Base-by-base conservation (phyloP, 2,329 filamentous ascomycete species). In the Ceratocystis ficicola region DNA sequence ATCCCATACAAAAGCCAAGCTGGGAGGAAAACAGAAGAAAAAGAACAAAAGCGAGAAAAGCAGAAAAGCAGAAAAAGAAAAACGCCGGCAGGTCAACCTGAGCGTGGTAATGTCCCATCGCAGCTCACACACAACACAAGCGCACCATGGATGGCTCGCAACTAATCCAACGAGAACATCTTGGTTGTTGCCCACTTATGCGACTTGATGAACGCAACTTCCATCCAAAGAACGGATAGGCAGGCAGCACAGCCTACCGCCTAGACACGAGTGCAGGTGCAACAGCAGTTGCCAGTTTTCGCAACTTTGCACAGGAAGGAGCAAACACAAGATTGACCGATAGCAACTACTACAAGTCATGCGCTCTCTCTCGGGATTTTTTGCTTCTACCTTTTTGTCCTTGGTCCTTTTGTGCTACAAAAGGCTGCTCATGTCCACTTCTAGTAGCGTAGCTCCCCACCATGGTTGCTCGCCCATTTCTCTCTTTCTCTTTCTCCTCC, bases 241-340 rank as follows among this genome's bases (percentile, higher is more conserved):
- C 25, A 52, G 48, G 20, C 48, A 52, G 8, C 20, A 25, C 20
- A 52, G 48, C 48, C 15, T 59, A 6, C n/a, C 5, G 46, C 22
- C 25, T 36, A 30, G 20, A n/a, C 12, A 59, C 25, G 4, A 36
- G 48, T 10, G 20, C 10, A 25, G 2, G 20, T 32, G 25, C 52
- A 59, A 59, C 55, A 22, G 12, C 55, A 25, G 28, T 32, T 25
- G 25, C 32, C n/a, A 32, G 28, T 25, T 59, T 32, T 36, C 17
- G n/a, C 22, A 25, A 32, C 28, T 59, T 32, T 59, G 22, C 28
- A 59, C 55, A 36, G 55, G 55, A 32, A 59, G 28, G 55, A 59
- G 28, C 55, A 59, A 59, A 59, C 55, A 59, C 55, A 36, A 59
- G 20, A 59, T 15, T 59, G 17, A 36, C 15, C 28, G 36, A 41